Evolutionary conservation across 129 eudicot species (phyloP), one percentile per base, ranked within the genome.

Genomic region (Saposhnikovia divaricata): DNA sequence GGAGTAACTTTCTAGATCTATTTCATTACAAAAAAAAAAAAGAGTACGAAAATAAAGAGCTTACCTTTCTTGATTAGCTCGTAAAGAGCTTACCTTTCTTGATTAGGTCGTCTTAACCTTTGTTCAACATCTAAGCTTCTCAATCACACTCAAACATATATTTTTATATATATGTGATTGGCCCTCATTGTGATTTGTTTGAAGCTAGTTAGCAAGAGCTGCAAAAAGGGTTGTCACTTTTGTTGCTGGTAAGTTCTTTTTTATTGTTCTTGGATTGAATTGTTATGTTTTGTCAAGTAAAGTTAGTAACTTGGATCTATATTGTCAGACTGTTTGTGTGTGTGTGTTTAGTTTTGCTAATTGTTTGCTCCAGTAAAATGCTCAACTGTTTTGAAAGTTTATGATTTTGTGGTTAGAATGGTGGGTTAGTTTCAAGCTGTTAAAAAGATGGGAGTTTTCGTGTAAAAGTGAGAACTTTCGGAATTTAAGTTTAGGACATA

Each of bases 131-230:
- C 15, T 61, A 61, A 61, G 69, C 37, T n/a, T 61, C 34, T 61
- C 34, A n/a, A 43, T 23, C 57, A 40, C 16, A 11, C 7, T 38
- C 27, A 40, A 1, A 10, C 51, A 9, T 7, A 40, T 3, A 11
- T 1, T 2, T 39, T 21, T 14, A 3, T 72, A 18, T 6, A 27
- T 71, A 10, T 11, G 10, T 10, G 23, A 51, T 46, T 1, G 46
- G 13, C 3, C 61, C 34, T 16, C 78, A 74, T 74, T 74, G n/a
- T 74, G 78, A 74, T 46, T 74, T 27, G n/a, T 25, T 57, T 74
- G n/a, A 46, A 46, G 4, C 42, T 72, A 0, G 6, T 66, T 31
- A 31, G 40, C 8, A 4, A 2, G 38, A 66, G 42, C 31, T 25
- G 7, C 71, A 63, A 63, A 61, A 63, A 23, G 74, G 74, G 42